Evolutionary conservation across 1,284 basidiomycete species (phyloP).

Genomic region (Rhodotorula sp.): DNA sequence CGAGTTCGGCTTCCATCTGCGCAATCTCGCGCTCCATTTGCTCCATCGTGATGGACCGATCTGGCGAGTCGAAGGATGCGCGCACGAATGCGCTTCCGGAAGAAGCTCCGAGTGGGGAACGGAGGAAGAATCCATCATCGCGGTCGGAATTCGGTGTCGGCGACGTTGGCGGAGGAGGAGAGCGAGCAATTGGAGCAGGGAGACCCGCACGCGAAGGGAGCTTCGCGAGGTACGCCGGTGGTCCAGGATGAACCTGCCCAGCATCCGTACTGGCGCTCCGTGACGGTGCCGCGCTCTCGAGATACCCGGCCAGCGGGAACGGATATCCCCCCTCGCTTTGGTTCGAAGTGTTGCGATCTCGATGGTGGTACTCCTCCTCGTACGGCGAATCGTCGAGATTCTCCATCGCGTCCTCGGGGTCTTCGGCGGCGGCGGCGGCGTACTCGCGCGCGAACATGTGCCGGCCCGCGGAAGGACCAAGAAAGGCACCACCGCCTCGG

Average conservation of each 20-base stretch:
- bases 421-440: neutral
- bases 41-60: slow-evolving; percentile 22
- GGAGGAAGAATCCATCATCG: neutral
- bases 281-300: slow-evolving; percentile 5
- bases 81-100: too few species aligned
- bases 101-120: neutral
- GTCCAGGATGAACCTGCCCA: neutral
- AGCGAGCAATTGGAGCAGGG: neutral
- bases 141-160: neutral
- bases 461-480: neutral
- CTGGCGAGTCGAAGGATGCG: neutral
- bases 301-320: slow-evolving; percentile 18
- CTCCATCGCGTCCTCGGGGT: neutral
- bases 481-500: too few species aligned
- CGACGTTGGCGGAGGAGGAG: neutral
- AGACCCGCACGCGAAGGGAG: neutral
- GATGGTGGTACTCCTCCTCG: neutral
- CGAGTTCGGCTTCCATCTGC: slow-evolving; percentile 34
- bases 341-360: neutral
- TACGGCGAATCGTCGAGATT: neutral
- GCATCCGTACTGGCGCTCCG: neutral
- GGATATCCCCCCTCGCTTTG: slow-evolving; percentile 8
- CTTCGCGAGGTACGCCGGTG: neutral
- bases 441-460: neutral
- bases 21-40: slow-evolving; percentile 39